A percentile compares a stretch with the other conserved stretches of the same genome.
Evolutionary conservation across 1,284 basidiomycete genomes (phyloP).

Genomic region (Xerocomus amazonicus): DNA sequence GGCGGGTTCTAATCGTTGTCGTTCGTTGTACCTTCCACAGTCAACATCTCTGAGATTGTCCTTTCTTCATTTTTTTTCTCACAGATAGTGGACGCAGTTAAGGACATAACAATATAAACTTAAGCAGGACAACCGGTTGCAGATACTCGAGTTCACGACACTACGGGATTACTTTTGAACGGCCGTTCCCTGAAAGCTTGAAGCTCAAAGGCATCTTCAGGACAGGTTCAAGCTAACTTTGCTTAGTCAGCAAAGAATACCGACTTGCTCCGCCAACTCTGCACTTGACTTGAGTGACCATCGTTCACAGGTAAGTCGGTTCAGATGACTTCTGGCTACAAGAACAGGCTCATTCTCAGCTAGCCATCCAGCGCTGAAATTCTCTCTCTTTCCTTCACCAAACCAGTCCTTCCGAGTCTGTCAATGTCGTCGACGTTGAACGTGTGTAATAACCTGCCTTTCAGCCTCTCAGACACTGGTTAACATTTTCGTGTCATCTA

Average conservation of each 20-base stretch:
- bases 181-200: neutral
- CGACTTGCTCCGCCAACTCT: slow-evolving; percentile 28
- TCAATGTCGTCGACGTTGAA: slow-evolving; percentile 65
- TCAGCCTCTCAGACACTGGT: slow-evolving; percentile 13
- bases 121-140: neutral
- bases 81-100: slow-evolving; percentile 1
- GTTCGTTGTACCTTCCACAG: neutral
- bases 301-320: slow-evolving; percentile 13
- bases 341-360: slow-evolving; percentile 7
- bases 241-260: slow-evolving; percentile 32
- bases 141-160: neutral
- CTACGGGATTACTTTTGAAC: neutral
- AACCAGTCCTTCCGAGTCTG: slow-evolving; percentile 17
- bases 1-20: neutral
- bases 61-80: slow-evolving; percentile 5
- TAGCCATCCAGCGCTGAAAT: slow-evolving; percentile 14
- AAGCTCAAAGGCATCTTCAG: too few species aligned
- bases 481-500: slow-evolving; percentile 6
- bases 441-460: slow-evolving; percentile 34
- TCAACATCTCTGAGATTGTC: neutral
- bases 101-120: neutral
- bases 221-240: neutral
- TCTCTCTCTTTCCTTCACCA: slow-evolving; percentile 15
- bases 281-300: slow-evolving; percentile 13
- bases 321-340: neutral